These are phyloP conservation scores for Leishmania turanica DNA, from an alignment of 208 protist genomes.

Conservation along the genomic window DNA sequence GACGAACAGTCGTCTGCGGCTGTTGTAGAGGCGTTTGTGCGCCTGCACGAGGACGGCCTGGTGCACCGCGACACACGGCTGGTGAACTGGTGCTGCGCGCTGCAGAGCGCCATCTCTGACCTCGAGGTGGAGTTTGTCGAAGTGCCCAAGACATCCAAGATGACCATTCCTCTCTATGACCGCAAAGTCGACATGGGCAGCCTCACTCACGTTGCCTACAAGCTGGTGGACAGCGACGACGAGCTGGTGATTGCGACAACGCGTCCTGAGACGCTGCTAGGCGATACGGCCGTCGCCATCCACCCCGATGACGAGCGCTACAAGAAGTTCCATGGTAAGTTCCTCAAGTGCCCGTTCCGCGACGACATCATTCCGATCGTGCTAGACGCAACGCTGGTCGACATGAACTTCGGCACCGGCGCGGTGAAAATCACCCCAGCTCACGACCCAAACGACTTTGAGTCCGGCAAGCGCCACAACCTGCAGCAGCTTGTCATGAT, in stretches of 20 bases:
- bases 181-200: conserved; percentile 95
- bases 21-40: conserved; percentile 97
- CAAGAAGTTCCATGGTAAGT: conserved; percentile 96
- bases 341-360: conserved; percentile 96
- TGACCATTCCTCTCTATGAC: conserved; percentile 91
- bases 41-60: conserved; percentile 95
- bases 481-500: conserved; percentile 97
- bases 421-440: conserved; percentile 98
- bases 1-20: conserved; percentile 94
- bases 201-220: conserved; percentile 96
- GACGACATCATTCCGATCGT: conserved; percentile 97
- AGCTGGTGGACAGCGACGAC: conserved; percentile 78
- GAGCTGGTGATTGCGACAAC: conserved; percentile 98
- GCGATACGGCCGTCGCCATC: conserved; percentile 98
- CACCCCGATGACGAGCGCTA: conserved; percentile 98
- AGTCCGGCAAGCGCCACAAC: conserved; percentile 96
- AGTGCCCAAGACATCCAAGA: conserved; percentile 76
- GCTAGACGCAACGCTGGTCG: conserved; percentile 95
- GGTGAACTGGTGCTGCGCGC: conserved; percentile 99
- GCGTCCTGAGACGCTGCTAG: conserved; percentile 99
- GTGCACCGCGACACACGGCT: conserved; percentile 98
- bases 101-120: conserved; percentile 99
- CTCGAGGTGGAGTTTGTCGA: conserved; percentile 98
- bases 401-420: conserved; percentile 99
- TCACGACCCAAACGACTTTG: conserved; percentile 99